Evolutionary conservation across 495 filamentous ascomycete species (phyloP).

Genomic region (Corynascus novoguineensis): DNA sequence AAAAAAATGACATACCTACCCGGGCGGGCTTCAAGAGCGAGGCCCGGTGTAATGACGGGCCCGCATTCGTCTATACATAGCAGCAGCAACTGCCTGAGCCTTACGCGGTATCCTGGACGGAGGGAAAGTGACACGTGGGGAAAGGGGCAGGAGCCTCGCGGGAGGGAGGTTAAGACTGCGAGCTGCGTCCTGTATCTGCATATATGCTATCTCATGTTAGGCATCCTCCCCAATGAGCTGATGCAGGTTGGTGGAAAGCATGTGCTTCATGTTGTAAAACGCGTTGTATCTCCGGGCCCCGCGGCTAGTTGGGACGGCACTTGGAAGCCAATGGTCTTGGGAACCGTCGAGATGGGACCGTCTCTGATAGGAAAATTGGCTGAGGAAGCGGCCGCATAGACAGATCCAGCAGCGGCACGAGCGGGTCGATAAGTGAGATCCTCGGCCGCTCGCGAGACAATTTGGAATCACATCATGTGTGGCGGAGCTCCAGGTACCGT

Average conservation of each 20-base stretch:
- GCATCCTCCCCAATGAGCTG: not conserved
- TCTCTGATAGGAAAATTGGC: constrained; percentile 9
- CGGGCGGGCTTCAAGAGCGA: not conserved
- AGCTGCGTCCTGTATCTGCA: not conserved
- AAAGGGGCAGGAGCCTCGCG: not conserved
- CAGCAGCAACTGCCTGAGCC: not conserved
- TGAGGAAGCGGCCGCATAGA: constrained; percentile 1
- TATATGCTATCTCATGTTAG: no score
- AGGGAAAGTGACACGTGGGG: not conserved
- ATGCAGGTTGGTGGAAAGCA: not conserved
- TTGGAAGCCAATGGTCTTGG: constrained; percentile 6
- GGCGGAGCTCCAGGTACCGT: constrained; percentile 5
- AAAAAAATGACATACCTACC: not conserved
- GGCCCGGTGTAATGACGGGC: not conserved
- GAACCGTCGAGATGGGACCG: constrained; percentile 4
- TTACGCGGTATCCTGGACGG: not conserved
- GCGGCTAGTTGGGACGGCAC: constrained; percentile 7
- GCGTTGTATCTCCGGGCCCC: not conserved
- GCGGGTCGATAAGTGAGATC: not conserved
- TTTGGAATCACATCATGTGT: constrained; percentile 6
- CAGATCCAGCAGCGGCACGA: not conserved
- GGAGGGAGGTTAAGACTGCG: not conserved
- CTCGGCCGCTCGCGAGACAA: not conserved
- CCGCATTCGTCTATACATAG: constrained; percentile 3
- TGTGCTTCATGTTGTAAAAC: no score